These are phyloP conservation scores for Aspergillus ustus DNA, from an alignment of 2,329 filamentous ascomycete genomes.

Conservation along the genomic window DNA sequence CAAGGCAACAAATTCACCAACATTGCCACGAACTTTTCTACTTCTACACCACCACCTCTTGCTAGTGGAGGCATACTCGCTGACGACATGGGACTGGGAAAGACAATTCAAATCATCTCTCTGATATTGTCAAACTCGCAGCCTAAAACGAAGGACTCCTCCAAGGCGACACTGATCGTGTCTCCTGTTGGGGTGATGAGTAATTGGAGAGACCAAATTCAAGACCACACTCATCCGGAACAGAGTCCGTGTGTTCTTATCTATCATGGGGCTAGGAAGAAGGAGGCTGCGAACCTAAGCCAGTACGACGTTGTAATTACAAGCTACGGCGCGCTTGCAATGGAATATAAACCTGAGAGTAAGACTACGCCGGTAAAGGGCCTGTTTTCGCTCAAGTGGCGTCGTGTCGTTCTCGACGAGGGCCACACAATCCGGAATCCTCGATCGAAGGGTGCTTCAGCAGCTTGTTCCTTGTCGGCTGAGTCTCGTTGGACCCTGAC, in stretches of 20 bases:
- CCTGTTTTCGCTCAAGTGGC: conserved; percentile 71
- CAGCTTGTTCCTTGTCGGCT: conserved; percentile 69
- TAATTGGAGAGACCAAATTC: conserved; percentile 84
- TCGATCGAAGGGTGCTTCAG: conserved; percentile 71
- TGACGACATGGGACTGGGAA: conserved; percentile 91
- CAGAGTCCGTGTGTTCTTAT: conserved; percentile 68
- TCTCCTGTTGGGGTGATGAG: conserved; percentile 86
- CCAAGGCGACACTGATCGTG: conserved; percentile 75
- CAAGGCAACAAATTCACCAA: conserved; percentile 61
- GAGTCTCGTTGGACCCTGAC: conserved; percentile 79
- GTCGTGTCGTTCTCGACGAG: conserved; percentile 80
- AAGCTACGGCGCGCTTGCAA: conserved; percentile 77
- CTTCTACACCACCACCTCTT: conserved; percentile 61
- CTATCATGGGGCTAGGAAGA: conserved; percentile 71
- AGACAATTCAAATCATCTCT: conserved; percentile 85
- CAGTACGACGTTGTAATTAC: conserved; percentile 79
- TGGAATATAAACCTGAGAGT: conserved; percentile 62
- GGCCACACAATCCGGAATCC: conserved; percentile 82
- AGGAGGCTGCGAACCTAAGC: conserved; percentile 63
- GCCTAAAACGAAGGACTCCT: conserved; percentile 48
- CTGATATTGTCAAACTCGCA: conserved; percentile 66
- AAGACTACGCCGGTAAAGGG: conserved; percentile 54
- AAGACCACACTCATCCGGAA: conserved; percentile 70
- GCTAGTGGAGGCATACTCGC: conserved; percentile 83
- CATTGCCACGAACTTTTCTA: conserved; percentile 73